phyloP scores from a whole-genome alignment of 768 basidiomycete species.

The Boletus insuetus region DNA sequence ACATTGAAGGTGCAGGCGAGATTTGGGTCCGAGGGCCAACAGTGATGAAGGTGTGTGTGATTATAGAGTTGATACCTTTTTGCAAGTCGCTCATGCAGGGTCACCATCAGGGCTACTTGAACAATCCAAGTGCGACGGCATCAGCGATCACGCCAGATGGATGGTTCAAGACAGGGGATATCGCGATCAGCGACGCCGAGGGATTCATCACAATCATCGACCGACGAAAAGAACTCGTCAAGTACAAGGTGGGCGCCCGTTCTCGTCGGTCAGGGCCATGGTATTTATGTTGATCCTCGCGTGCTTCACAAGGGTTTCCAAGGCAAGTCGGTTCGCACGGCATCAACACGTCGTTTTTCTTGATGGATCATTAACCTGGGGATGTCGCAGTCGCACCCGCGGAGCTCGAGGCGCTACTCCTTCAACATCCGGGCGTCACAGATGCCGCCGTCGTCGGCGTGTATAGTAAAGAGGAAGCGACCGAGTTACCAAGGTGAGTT shows the following conservation, averaged over 20 bases:
- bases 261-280: neutral
- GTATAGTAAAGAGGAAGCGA: conserved; percentile 60
- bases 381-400: conserved; percentile 69
- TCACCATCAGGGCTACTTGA: conserved; percentile 63
- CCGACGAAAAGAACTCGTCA: conserved; percentile 71
- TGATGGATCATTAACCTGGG: neutral
- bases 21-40: conserved; percentile 77
- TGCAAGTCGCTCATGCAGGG: neutral
- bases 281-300: neutral
- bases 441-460: conserved; percentile 84
- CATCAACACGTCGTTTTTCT: neutral
- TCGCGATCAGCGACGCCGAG: conserved; percentile 61
- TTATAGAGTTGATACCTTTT: neutral
- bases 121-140: conserved; percentile 66
- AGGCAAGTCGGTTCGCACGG: conserved; percentile 38
- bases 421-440: conserved; percentile 71
- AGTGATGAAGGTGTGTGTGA: conserved; percentile 67
- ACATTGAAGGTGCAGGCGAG: conserved; percentile 58
- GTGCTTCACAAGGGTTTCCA: conserved; percentile 58
- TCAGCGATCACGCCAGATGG: conserved; percentile 66
- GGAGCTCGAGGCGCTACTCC: conserved; percentile 74
- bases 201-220: conserved; percentile 78
- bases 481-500: conserved; percentile 72
- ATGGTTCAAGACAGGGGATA: conserved; percentile 91
- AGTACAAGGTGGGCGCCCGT: conserved; percentile 53